A percentile compares a stretch with the other conserved stretches of the same genome.
These are phyloP conservation scores for Nemania sp. DNA, from an alignment of 2,329 filamentous ascomycete genomes.

Conservation along the genomic window DNA sequence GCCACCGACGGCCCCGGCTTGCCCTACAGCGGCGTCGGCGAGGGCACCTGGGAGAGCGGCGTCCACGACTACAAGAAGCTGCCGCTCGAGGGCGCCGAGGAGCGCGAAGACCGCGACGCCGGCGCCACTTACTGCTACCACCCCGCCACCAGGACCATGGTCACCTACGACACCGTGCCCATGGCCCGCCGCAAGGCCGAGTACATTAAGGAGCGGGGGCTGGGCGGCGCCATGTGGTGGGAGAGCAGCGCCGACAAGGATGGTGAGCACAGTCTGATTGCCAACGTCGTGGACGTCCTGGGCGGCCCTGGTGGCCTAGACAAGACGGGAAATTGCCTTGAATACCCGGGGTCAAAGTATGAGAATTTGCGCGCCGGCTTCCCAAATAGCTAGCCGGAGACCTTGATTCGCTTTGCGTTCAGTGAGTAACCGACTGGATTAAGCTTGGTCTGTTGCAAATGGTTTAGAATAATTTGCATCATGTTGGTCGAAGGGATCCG, in stretches of 20 bases:
- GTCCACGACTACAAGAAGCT: constrained; percentile 89
- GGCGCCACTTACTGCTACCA: constrained; percentile 82
- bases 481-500: neutral
- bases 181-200: constrained; percentile 72
- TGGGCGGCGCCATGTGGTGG: constrained; percentile 98
- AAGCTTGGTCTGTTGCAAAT: neutral
- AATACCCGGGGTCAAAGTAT: constrained; percentile 69
- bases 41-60: constrained; percentile 82
- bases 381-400: constrained; percentile 45
- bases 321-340: constrained; percentile 61
- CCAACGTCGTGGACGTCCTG: constrained; percentile 62
- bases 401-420: neutral
- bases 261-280: constrained; percentile 69
- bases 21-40: constrained; percentile 72
- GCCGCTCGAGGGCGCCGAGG: constrained; percentile 68
- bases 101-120: constrained; percentile 64
- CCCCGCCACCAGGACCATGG: constrained; percentile 62
- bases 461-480: neutral
- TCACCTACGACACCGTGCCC: constrained; percentile 76
- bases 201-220: constrained; percentile 67
- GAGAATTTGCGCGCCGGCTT: constrained; percentile 69
- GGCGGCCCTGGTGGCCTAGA: constrained; percentile 59
- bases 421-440: neutral
- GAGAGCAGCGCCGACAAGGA: constrained; percentile 79
- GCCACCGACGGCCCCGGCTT: constrained; percentile 75